Percentiles rank a stretch among this genome's conserved stretches.
These are phyloP conservation scores for Fusarium sambucinum DNA, from an alignment of 2,329 filamentous ascomycete species.

Conservation along the genomic window DNA sequence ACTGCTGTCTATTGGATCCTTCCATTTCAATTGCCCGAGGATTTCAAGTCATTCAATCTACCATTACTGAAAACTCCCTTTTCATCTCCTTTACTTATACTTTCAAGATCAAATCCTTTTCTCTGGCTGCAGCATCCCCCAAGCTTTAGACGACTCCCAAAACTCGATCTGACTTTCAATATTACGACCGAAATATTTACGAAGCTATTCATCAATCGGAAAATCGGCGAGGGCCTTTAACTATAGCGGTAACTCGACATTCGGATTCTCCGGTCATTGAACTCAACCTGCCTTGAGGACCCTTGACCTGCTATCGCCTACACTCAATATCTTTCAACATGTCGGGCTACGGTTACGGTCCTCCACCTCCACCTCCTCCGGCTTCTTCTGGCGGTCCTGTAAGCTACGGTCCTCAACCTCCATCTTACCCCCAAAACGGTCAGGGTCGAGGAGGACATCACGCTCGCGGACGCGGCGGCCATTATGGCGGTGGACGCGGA, in stretches of 20 bases:
- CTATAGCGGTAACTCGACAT: too few species aligned
- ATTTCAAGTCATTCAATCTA: constrained; percentile 2
- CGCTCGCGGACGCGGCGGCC: constrained; percentile 56
- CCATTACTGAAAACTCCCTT: background rate
- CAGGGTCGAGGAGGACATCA: constrained; percentile 54
- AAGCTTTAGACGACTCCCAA: constrained; percentile 7
- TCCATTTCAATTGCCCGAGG: background rate
- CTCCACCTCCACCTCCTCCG: constrained; percentile 63
- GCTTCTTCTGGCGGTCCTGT: constrained; percentile 49
- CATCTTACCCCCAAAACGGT: constrained; percentile 55
- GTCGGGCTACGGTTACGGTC: constrained; percentile 67
- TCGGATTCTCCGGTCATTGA: background rate
- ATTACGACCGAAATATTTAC: background rate
- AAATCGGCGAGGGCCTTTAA: background rate
- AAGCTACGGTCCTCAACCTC: constrained; percentile 56
- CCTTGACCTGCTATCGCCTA: background rate
- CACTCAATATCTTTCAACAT: constrained; percentile 48
- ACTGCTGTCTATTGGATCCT: background rate
- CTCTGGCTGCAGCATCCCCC: background rate
- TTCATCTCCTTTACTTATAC: constrained; percentile 6
- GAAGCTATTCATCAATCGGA: background rate
- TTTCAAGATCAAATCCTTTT: constrained; percentile 1
- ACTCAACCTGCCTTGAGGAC: background rate
- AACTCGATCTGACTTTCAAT: constrained; percentile 1
- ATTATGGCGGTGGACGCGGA: constrained; percentile 54